Base-by-base conservation (phyloP, 768 basidiomycete genomes). In the Mrakia blollopis region DNA sequence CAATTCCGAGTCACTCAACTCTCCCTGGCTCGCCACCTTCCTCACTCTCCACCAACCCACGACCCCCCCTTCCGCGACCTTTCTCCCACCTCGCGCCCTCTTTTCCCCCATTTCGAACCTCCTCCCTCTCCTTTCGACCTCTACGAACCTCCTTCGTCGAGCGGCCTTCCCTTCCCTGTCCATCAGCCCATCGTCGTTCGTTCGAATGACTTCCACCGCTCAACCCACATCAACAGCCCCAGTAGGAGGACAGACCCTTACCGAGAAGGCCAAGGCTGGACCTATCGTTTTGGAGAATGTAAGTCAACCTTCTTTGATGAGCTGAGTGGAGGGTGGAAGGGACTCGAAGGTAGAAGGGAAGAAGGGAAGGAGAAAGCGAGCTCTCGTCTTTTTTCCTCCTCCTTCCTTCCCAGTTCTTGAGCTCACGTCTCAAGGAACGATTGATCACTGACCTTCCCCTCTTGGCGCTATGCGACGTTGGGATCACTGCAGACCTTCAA, bases 401-500 rank as follows among this genome's bases (percentile, higher is more conserved):
- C 35, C 37, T 39, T 30, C 50, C 10, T 32, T 10, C 23, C 32
- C 10, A 35, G 2, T 6, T 32, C 6, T n/a, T 35, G 3, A 25
- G 57, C 23, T 60, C 47, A 11, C 47, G n/a, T 41, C 9, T 50
- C 47, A 21, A 50, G 16, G 18, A 47, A 21, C 14, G 2, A 10
- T 8, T 2, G 10, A 23, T n/a, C 28, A 10, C 67, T 69, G 7
- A 52, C 30, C 16, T 6, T 18, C 5, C 10, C 25, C 11, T 18
- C 28, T 16, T 23, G 35, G 1, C 37, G 0, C 25, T 28, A 16
- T 47, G 57, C 5, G 8, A n/a, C 52, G 25, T 35, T n/a, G n/a
- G n/a, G n/a, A n/a, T n/a, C n/a, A n/a, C 18, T 4, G 65, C 84
- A 98, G 93, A 98, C 96, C 23, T 92, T 88, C 81, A 99, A 98